Evolutionary conservation across 106 monocot species (phyloP).

Genomic region (Acanthochlamys bracteata): DNA sequence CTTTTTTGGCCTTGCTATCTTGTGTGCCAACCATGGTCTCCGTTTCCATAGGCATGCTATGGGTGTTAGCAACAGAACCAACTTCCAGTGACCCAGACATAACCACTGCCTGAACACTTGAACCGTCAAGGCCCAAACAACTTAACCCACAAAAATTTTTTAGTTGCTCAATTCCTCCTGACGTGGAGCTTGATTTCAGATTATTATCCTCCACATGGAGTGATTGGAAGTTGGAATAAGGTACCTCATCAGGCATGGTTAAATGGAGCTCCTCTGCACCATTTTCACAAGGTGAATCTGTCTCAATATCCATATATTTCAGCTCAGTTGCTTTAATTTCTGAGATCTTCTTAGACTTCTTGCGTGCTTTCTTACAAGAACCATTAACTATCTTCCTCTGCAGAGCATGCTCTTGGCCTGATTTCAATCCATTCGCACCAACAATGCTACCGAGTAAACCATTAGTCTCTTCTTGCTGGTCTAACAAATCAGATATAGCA

Average conservation of each 20-base stretch:
- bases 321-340: slow-evolving; percentile 35
- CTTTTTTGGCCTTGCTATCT: slow-evolving; percentile 10
- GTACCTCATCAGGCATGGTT: not conserved
- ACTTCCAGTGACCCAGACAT: slow-evolving; percentile 4
- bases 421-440: not conserved
- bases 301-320: slow-evolving; percentile 8
- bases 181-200: slow-evolving; percentile 2
- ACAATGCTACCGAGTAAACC: not conserved
- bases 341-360: slow-evolving; percentile 61
- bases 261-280: slow-evolving; percentile 3
- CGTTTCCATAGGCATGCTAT: slow-evolving; percentile 17
- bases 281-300: slow-evolving; percentile 3
- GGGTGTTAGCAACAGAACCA: slow-evolving; percentile 9
- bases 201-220: slow-evolving; percentile 13
- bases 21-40: slow-evolving; percentile 17
- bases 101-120: not conserved
- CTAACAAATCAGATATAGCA: not conserved
- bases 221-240: slow-evolving; percentile 9
- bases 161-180: slow-evolving; percentile 5
- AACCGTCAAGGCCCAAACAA: not conserved
- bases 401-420: slow-evolving; percentile 1
- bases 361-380: slow-evolving; percentile 28
- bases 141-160: slow-evolving; percentile 9
- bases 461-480: not conserved
- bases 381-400: slow-evolving; percentile 11